These are phyloP conservation scores for Lyophyllum shimeji DNA, from an alignment of 768 basidiomycete genomes.

Conservation along the genomic window DNA sequence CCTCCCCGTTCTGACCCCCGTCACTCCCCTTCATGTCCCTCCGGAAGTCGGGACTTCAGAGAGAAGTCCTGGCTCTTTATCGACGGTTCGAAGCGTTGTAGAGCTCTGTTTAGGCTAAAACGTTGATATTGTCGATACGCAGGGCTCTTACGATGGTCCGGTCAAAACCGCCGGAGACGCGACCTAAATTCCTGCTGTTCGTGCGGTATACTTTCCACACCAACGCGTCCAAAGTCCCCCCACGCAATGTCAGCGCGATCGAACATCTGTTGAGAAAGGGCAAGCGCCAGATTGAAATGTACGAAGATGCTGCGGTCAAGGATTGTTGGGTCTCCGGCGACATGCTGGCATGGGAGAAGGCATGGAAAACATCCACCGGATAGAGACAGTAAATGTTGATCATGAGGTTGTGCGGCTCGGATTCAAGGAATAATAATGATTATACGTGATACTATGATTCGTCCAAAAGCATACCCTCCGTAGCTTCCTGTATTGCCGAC, in stretches of 20 bases:
- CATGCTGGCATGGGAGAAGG: slow-evolving; percentile 66
- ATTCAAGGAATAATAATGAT: background rate
- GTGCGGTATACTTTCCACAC: slow-evolving; percentile 69
- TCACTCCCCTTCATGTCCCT: too few species aligned
- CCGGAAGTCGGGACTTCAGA: slow-evolving; percentile 45
- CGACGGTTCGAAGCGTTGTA: slow-evolving; percentile 32
- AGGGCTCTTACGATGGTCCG: slow-evolving; percentile 78
- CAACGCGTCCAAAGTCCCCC: slow-evolving; percentile 58
- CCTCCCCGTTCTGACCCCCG: background rate
- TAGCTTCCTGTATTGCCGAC: background rate
- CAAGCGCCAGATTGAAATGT: slow-evolving; percentile 64
- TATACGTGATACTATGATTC: background rate
- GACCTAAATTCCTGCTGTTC: slow-evolving; percentile 64
- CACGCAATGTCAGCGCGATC: slow-evolving; percentile 65
- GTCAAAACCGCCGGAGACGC: slow-evolving; percentile 60
- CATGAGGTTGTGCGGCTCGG: background rate
- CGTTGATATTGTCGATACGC: background rate
- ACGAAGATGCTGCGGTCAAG: slow-evolving; percentile 63
- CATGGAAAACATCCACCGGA: slow-evolving; percentile 15
- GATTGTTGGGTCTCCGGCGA: slow-evolving; percentile 74
- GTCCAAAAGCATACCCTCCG: background rate
- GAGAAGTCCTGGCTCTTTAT: slow-evolving; percentile 50
- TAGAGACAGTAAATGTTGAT: background rate
- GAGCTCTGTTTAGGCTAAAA: background rate
- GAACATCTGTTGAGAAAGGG: slow-evolving; percentile 79